Percentiles rank a stretch among this genome's conserved stretches.
Conservation (phyloP, 306 rosid species). For the Cicer chorassanicum region DNA sequence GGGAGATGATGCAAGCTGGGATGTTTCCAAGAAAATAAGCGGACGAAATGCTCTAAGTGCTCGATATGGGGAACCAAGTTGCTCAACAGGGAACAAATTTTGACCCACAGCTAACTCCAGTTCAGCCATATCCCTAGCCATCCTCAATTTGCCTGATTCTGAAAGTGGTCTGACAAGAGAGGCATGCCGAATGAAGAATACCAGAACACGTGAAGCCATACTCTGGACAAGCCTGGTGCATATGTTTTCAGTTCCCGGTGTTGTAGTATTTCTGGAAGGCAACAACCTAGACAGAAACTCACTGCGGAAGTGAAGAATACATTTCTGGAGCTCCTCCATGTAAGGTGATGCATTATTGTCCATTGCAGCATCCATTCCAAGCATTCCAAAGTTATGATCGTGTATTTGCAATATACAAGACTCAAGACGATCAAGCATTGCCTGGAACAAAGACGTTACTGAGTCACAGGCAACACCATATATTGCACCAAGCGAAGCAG, state of each 20-base stretch:
- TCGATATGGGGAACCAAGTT: conserved; percentile 93
- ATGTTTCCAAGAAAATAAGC: conserved; percentile 92
- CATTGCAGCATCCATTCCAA: conserved; percentile 91
- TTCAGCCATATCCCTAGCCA: conserved; percentile 99
- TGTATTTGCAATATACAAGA: conserved; percentile 93
- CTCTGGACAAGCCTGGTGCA: conserved; percentile 93
- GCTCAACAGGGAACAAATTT: conserved; percentile 89
- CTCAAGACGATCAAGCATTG: conserved; percentile 96
- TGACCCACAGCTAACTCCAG: conserved; percentile 96
- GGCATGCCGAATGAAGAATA: conserved; percentile 94
- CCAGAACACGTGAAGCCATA: conserved; percentile 92
- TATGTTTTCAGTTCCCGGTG: conserved; percentile 70
- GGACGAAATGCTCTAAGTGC: conserved; percentile 98
- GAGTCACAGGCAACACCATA: conserved; percentile 97
- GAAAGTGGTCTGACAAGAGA: conserved; percentile 98
- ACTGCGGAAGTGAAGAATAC: conserved; percentile 89
- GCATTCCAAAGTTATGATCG: conserved; percentile 83
- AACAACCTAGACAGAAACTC: conserved; percentile 82
- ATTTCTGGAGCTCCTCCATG: conserved; percentile 97
- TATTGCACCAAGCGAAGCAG: conserved; percentile 86
- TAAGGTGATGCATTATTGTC: conserved; percentile 95
- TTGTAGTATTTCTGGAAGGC: conserved; percentile 65
- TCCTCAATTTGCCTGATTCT: conserved; percentile 95
- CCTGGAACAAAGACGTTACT: conserved; percentile 86
- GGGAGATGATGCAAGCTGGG: conserved; percentile 85